Conservation (phyloP, 352 stramenopile genomes). For the Globisporangium parvum region DNA sequence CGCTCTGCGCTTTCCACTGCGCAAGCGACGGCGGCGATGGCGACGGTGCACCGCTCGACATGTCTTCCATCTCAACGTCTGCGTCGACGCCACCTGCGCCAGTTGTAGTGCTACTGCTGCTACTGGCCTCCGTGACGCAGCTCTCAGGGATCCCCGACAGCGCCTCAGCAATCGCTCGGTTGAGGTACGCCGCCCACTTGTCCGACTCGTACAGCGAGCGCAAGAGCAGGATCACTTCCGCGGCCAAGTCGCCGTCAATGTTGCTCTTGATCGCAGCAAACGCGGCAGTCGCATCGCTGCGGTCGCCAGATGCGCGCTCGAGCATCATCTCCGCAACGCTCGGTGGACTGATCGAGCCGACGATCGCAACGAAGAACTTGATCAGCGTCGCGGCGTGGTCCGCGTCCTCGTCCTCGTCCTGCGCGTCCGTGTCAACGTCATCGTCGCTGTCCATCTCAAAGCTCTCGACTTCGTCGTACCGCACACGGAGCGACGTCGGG, state of each 20-base stretch:
- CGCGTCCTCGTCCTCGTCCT: constrained; percentile 31
- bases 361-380: constrained; percentile 75
- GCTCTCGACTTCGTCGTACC: constrained; percentile 59
- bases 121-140: constrained; percentile 34
- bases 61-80: constrained; percentile 85
- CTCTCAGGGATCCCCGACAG: constrained; percentile 39
- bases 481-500: constrained; percentile 48
- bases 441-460: constrained; percentile 86
- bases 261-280: constrained; percentile 23
- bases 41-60: constrained; percentile 39
- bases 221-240: constrained; percentile 77
- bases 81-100: constrained; percentile 30
- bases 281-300: background rate
- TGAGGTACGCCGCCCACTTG: constrained; percentile 68
- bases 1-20: constrained; percentile 43
- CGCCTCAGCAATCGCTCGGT: constrained; percentile 48
- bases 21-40: constrained; percentile 28
- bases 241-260: constrained; percentile 37
- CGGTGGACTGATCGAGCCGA: constrained; percentile 57
- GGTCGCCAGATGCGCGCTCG: constrained; percentile 13
- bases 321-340: constrained; percentile 65
- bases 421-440: constrained; percentile 51
- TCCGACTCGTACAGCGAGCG: constrained; percentile 73
- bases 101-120: constrained; percentile 1
- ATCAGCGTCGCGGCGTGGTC: constrained; percentile 66